Evolutionary conservation across 768 basidiomycete species (phyloP), one percentile per base, ranked within the genome.

Genomic region (Trametes villosa): DNA sequence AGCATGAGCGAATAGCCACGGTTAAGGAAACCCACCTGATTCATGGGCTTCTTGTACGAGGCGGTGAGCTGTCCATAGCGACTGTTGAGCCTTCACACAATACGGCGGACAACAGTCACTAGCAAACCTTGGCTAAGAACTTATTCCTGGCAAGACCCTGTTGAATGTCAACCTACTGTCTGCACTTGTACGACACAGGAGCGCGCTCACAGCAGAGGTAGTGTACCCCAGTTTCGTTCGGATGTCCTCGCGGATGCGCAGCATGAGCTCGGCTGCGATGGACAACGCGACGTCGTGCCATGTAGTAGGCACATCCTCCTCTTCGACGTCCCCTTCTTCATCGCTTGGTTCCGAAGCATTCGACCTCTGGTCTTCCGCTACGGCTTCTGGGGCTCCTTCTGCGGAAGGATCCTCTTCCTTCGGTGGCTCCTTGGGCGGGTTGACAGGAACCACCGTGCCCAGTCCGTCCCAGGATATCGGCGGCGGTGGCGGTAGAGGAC

Each of bases 231-330:
- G 80, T 67, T 84, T 81, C 26, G 77, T 74, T 52, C 80, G 79
- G 9, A 98, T 86, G 52, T 87, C 85, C 53, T 78, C 77, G 64
- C 95, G 79, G 45, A 91, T 83, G 57, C 82, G 85, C n/a, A 77
- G 74, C 87, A 97, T 95, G 29, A 96, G 70, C 68, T 92, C 92
- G 3, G 94, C 94, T 2, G 87, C 96, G 47, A 98, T 86, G 4
- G 89, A 89, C 27, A 99, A 74, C 0, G 93, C 94, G 42, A 97
- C 83, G 72, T 98, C 96, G 63, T 94, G 92, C 97, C 97, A 98
- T 12, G 90, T 92, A 2, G 72, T 72, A 1, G 68, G 48, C 36
- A 62, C 56, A 29, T 80, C 78, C 27, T 78, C 77, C 9, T 64
- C 67, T 1, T 54, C 38, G 0, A 53, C 59, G 18, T 15, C 30